phyloP scores from a whole-genome alignment of 2,329 filamentous ascomycete genomes.

The Ceratocystiopsis brevicomis region DNA sequence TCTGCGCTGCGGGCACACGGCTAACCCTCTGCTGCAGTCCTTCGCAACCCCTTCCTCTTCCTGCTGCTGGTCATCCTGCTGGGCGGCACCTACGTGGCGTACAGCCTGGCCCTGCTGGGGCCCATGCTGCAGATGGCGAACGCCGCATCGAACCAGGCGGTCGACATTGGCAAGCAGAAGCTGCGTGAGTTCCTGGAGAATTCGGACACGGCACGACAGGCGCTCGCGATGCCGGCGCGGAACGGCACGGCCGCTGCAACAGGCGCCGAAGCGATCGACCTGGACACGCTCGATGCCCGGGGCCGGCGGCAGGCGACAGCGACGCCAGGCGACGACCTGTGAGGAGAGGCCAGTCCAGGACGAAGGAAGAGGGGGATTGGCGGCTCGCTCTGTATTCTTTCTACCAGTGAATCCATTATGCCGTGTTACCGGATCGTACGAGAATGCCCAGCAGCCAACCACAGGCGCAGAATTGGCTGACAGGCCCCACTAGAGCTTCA shows the following conservation, averaged over 20 bases:
- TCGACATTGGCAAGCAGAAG: conserved; percentile 82
- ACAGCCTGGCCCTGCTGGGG: conserved; percentile 84
- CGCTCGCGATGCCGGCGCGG: conserved; percentile 51
- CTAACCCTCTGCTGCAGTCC: conserved; percentile 33
- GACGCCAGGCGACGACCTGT: no score
- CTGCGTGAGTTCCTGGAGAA: conserved; percentile 77
- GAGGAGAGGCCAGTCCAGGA: no score
- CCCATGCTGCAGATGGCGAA: conserved; percentile 92
- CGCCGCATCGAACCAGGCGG: conserved; percentile 66
- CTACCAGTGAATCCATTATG: no score
- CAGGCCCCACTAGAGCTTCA: no score
- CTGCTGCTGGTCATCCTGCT: conserved; percentile 63
- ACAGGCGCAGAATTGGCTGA: no score
- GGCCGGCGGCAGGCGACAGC: conserved; percentile 22
- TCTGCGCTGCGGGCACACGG: no score
- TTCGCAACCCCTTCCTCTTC: conserved; percentile 87
- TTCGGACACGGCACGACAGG: conserved; percentile 68
- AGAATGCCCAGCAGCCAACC: no score
- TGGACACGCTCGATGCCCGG: conserved; percentile 41
- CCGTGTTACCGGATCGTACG: no score
- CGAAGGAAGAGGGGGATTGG: no score
- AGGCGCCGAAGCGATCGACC: conserved; percentile 29
- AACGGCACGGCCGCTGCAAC: conserved; percentile 6
- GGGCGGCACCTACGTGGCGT: conserved; percentile 70
- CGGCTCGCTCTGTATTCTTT: no score